Base-by-base conservation (phyloP, 2,329 filamentous ascomycete species). In the Alternaria burnsii region DNA sequence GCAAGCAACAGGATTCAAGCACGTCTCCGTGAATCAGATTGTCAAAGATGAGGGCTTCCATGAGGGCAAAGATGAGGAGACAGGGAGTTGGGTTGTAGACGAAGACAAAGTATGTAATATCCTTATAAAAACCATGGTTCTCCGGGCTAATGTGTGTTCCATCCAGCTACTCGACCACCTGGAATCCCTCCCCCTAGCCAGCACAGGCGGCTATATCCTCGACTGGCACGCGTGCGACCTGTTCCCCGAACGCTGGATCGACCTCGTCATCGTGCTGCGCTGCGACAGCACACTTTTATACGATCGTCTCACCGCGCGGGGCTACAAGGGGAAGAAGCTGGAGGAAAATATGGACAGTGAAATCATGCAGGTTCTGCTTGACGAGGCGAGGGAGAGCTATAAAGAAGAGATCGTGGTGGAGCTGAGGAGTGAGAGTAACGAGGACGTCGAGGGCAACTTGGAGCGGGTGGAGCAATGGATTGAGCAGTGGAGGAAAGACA, bases 211-310 rank as follows among this genome's bases (percentile, higher is more conserved):
- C 20, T 92, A 88, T 78, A 88, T 99, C 70, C 91, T 99, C 74
- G 95, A 99, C 82, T 99, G 95, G 94, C 95, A 99, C 80, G 94
- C 94, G 2, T 98, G 94, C 82, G 95, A 98, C 73, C 82, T 98
- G 22, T 98, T 98, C 75, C 95, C 95, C 2, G 89, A 91, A 76
- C 91, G 91, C 74, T 96, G 94, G 92, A 91, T 99, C 74, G 95
- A 99, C 77, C 86, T 99, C 3, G 94, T 99, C 1, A 91, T 98
- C 5, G 95, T 99, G 56, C 80, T 99, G 65, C 86, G 95, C 46
- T 92, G 91, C 57, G 89, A 95, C 70, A 93, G 92, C 18, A 88
- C 87, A 20, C 83, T 90, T 14, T 85, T 97, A 3, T 98, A 95
- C 76, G 95, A 99, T 78, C 87, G 95, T 54, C 81, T 99, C 55